phyloP scores from a whole-genome alignment of 345 rosid genomes.

The Eucalyptus albens region DNA sequence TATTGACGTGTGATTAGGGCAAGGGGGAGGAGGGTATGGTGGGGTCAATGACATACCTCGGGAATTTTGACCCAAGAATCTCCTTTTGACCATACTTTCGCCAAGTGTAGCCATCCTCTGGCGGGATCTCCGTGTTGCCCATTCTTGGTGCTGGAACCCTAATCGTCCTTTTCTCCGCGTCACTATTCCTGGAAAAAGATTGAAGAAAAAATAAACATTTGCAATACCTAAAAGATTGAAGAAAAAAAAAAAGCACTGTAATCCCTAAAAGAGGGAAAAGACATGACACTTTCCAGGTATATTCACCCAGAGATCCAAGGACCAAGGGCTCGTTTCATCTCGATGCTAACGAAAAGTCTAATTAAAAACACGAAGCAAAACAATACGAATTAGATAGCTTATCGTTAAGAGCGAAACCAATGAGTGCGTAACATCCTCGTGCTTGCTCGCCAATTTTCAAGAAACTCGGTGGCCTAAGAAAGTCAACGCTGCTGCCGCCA shows the following conservation, averaged over 20 bases:
- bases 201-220: not conserved
- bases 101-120: slow-evolving; percentile 80
- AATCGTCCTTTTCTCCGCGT: slow-evolving; percentile 11
- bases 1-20: not conserved
- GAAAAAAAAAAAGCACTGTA: not conserved
- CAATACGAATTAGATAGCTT: not conserved
- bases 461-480: not conserved
- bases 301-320: not conserved
- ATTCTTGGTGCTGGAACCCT: slow-evolving; percentile 38
- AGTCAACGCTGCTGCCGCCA: not conserved
- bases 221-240: not conserved
- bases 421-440: not conserved
- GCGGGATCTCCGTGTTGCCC: slow-evolving; percentile 66
- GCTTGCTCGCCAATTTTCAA: not conserved
- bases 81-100: slow-evolving; percentile 91
- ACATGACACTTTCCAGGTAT: not conserved
- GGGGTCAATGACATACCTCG: slow-evolving; percentile 36
- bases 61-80: slow-evolving; percentile 52
- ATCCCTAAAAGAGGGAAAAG: not conserved
- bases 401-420: not conserved
- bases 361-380: not conserved
- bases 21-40: not conserved
- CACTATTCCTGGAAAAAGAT: slow-evolving; percentile 17
- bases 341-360: not conserved
- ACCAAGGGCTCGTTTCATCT: not conserved